Conservation (phyloP, 2,329 filamentous ascomycete species). For the Exophiala spinifera region DNA sequence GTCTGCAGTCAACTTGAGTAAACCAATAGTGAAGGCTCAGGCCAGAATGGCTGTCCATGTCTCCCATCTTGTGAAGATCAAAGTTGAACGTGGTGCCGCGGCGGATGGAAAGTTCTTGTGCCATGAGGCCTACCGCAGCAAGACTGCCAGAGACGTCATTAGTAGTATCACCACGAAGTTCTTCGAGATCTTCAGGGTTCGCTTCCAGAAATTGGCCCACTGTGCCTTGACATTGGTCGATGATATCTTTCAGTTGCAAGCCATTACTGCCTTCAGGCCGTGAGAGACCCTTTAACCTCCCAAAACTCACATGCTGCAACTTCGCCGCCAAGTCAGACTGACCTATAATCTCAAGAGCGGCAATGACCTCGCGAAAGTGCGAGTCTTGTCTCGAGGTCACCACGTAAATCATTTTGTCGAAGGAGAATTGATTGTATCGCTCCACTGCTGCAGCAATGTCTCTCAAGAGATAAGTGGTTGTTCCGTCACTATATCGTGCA, state of each 20-base stretch:
- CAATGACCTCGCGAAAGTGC: conserved; percentile 72
- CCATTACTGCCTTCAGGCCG: conserved; percentile 68
- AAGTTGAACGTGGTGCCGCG: conserved; percentile 62
- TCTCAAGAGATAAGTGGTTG: conserved; percentile 72
- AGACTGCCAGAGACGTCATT: conserved; percentile 69
- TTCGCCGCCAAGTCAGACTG: conserved; percentile 65
- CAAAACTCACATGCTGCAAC: conserved; percentile 74
- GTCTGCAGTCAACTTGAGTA: conserved; percentile 64
- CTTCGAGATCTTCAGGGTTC: conserved; percentile 78
- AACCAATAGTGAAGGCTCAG: conserved; percentile 83
- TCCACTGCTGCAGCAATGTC: conserved; percentile 73
- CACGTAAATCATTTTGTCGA: conserved; percentile 79
- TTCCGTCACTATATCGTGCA: conserved; percentile 70
- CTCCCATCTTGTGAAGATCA: conserved; percentile 77
- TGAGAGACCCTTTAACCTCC: conserved; percentile 67
- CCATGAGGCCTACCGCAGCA: conserved; percentile 85
- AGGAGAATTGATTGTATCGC: conserved; percentile 59
- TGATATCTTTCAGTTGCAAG: conserved; percentile 59
- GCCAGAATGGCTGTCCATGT: conserved; percentile 80
- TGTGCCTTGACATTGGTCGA: conserved; percentile 72
- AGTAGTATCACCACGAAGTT: conserved; percentile 60
- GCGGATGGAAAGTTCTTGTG: conserved; percentile 89
- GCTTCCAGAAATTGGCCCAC: conserved; percentile 89
- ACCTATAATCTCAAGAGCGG: conserved; percentile 70
- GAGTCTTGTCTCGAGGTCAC: conserved; percentile 70